Percentiles rank a stretch among this genome's conserved stretches.
These are phyloP conservation scores for Alternaria sp. DNA, from an alignment of 2,329 filamentous ascomycete species.

Conservation along the genomic window DNA sequence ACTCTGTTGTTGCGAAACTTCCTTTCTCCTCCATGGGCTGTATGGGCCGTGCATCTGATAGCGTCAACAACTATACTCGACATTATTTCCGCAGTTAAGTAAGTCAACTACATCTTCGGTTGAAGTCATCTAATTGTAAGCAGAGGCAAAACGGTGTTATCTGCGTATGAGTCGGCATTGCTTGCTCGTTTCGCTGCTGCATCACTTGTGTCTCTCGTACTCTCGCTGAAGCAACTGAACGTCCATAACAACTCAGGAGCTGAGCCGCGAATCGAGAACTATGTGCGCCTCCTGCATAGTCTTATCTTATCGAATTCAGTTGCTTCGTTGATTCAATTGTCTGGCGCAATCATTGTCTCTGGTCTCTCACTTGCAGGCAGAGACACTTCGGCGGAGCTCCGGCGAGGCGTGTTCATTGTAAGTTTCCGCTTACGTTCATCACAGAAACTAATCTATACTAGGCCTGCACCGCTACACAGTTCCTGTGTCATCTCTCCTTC, in stretches of 20 bases:
- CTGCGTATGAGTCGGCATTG: constrained; percentile 10
- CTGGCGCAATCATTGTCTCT: constrained; percentile 1
- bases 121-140: not conserved
- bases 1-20: constrained; percentile 5
- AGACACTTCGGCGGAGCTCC: constrained; percentile 1
- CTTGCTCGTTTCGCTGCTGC: constrained; percentile 4
- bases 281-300: constrained; percentile 1
- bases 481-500: constrained; percentile 4
- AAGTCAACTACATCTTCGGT: not conserved
- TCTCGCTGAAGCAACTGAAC: constrained; percentile 9
- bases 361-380: constrained; percentile 2
- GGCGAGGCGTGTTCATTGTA: constrained; percentile 6
- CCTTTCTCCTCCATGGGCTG: constrained; percentile 9
- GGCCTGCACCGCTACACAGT: constrained; percentile 8
- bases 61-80: constrained; percentile 9
- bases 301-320: constrained; percentile 2
- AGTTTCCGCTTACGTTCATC: not conserved
- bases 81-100: constrained; percentile 8
- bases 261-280: not conserved
- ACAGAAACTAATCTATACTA: constrained; percentile 1
- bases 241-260: constrained; percentile 6
- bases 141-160: constrained; percentile 2
- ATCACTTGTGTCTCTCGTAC: constrained; percentile 5
- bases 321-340: constrained; percentile 2
- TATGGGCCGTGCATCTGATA: constrained; percentile 10